phyloP scores from a whole-genome alignment of 306 rosid species.

The Quercus berberidifolia region DNA sequence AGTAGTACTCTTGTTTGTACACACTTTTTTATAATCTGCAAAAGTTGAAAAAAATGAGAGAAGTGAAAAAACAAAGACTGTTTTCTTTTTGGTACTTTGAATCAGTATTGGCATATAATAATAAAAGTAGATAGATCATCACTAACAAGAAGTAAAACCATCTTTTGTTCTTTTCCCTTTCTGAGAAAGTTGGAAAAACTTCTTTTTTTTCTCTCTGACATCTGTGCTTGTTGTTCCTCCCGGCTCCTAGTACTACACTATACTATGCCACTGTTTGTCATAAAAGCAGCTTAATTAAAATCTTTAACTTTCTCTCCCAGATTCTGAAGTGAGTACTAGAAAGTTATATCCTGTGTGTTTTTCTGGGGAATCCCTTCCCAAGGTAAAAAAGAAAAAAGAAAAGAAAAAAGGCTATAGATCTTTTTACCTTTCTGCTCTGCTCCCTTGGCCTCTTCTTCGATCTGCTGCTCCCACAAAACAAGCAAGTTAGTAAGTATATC shows the following conservation, averaged over 20 bases:
- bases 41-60: background rate
- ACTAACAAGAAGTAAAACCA: no score
- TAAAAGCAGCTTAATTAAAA: background rate
- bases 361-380: no score
- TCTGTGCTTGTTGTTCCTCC: background rate
- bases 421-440: no score
- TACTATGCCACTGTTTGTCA: constrained; percentile 3
- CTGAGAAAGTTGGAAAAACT: background rate
- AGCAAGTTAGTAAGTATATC: no score
- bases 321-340: constrained; percentile 17
- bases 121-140: no score
- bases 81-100: background rate
- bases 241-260: background rate
- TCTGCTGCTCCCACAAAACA: no score
- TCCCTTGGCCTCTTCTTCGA: no score
- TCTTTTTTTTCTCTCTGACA: background rate
- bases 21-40: background rate
- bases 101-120: no score
- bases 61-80: background rate
- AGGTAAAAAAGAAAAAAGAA: no score
- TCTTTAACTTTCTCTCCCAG: constrained; percentile 19
- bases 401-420: no score
- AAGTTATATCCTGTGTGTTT: constrained; percentile 23
- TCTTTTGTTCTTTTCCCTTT: no score
- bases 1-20: no score